Base-by-base conservation (phyloP, 2,329 filamentous ascomycete species). In the Epichloe glyceriae region DNA sequence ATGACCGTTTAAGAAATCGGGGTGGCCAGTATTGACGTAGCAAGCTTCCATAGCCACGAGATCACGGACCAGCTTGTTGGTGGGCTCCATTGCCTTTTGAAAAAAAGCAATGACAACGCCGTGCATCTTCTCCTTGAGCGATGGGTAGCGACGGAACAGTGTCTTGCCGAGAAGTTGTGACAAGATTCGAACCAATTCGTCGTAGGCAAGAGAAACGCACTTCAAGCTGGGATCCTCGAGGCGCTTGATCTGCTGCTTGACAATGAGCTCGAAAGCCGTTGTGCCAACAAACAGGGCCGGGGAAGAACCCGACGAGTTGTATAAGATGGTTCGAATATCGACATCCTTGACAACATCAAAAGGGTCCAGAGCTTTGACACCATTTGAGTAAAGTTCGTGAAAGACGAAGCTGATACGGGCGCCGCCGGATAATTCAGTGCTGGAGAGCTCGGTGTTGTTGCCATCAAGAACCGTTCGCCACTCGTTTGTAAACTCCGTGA, bases 331-430 rank as follows among this genome's bases (percentile, higher is more conserved):
- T 59, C 94, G 85, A 61, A 98, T 98, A 64, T 98, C 93, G 54
- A 91, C 83, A 67, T 98, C 93, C 73, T 97, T 98, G 68, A 97
- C 89, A 57, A 90, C 79, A 61, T 98, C 93, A 66, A 98, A 98
- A 37, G 93, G 93, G 68, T 98, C 94, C 42, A 98, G 85, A 1
- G 93, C 90, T 76, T 97, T 97, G 66, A 98, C 80, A 71, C 93
- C 93, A 66, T 97, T 97, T 52, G 89, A 85, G 71, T 98, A 98
- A 15, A 98, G 78, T 69, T 98, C 93, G 70, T 98, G 93, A 79
- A 97, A 98, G 44, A 98, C 93, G 64, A 98, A 98, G 66, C 89
- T 95, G 67, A 98, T 98, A 80, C 93, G 86, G 50, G 93, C 93
- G 73, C 93, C 93, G 56, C 93, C 93, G 5, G 93, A 97, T 54